A percentile compares a stretch with the other conserved stretches of the same genome.
These are phyloP conservation scores for Lachnellula arida DNA, from an alignment of 2,329 filamentous ascomycete species.

Conservation along the genomic window DNA sequence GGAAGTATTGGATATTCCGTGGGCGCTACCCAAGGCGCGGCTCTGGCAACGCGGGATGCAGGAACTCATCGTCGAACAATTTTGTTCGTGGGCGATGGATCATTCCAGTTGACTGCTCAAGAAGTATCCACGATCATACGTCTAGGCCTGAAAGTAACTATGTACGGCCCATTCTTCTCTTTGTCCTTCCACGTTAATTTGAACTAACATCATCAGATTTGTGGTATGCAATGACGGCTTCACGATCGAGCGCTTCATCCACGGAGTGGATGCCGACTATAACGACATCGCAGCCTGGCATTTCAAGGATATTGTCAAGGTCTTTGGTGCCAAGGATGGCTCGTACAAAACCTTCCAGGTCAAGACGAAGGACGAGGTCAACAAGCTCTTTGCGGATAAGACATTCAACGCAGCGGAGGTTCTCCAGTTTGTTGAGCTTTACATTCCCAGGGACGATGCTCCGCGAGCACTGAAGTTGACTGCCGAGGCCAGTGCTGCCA, in stretches of 20 bases:
- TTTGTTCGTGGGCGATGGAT: constrained; percentile 85
- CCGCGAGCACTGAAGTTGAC: constrained; percentile 65
- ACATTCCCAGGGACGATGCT: constrained; percentile 76
- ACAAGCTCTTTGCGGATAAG: constrained; percentile 58
- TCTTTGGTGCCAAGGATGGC: constrained; percentile 59
- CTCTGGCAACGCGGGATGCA: constrained; percentile 66
- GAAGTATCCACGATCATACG: constrained; percentile 81
- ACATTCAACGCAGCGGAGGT: constrained; percentile 54
- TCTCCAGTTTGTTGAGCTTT: constrained; percentile 72
- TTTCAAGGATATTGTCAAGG: constrained; percentile 61
- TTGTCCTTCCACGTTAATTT: neutral
- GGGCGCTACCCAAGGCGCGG: constrained; percentile 61
- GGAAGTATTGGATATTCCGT: constrained; percentile 63
- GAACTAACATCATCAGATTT: constrained; percentile 45
- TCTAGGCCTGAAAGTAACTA: constrained; percentile 68
- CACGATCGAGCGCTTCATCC: constrained; percentile 85
- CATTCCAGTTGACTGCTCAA: constrained; percentile 78
- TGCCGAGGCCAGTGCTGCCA: constrained; percentile 64
- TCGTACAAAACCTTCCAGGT: constrained; percentile 60
- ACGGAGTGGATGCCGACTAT: constrained; percentile 73
- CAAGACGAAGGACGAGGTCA: constrained; percentile 64
- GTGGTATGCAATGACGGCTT: constrained; percentile 85
- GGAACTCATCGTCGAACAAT: constrained; percentile 61
- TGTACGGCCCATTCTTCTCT: constrained; percentile 46
- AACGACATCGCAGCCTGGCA: constrained; percentile 78